These are phyloP conservation scores for Neurospora hispaniola DNA, from an alignment of 495 filamentous ascomycete genomes.

Conservation along the genomic window DNA sequence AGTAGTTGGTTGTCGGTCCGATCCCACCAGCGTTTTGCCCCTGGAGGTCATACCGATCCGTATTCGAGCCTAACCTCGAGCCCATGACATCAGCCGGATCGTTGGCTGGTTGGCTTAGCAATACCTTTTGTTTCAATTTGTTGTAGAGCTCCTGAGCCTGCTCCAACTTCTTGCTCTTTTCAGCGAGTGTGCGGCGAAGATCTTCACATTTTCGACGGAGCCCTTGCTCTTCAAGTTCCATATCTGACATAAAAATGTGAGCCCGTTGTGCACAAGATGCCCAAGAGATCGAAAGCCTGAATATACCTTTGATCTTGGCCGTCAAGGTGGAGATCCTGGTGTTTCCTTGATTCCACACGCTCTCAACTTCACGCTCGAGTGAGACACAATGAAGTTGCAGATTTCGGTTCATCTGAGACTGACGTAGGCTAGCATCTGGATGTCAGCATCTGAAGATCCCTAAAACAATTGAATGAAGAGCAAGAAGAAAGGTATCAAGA, in stretches of 20 bases:
- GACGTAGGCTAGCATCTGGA: slow-evolving; percentile 52
- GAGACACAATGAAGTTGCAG: slow-evolving; percentile 2
- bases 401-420: slow-evolving; percentile 25
- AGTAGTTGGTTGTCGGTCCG: not conserved
- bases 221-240: slow-evolving; percentile 54
- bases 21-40: not conserved
- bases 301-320: slow-evolving; percentile 36
- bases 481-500: not conserved
- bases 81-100: slow-evolving; percentile 61
- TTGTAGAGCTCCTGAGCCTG: slow-evolving; percentile 80
- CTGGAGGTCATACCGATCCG: not conserved
- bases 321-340: slow-evolving; percentile 58
- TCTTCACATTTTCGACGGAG: slow-evolving; percentile 70
- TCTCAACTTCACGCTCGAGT: slow-evolving; percentile 65
- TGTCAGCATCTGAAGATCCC: slow-evolving; percentile 3
- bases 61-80: slow-evolving; percentile 33
- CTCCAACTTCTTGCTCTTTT: slow-evolving; percentile 65
- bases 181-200: slow-evolving; percentile 53
- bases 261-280: not conserved
- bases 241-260: slow-evolving; percentile 30
- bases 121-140: slow-evolving; percentile 63
- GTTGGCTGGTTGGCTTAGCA: slow-evolving; percentile 56
- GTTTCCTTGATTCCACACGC: slow-evolving; percentile 73
- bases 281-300: not conserved
- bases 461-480: not conserved